Evolutionary conservation across 2,329 filamentous ascomycete genomes (phyloP).

Genomic region (Xylaria sp.): DNA sequence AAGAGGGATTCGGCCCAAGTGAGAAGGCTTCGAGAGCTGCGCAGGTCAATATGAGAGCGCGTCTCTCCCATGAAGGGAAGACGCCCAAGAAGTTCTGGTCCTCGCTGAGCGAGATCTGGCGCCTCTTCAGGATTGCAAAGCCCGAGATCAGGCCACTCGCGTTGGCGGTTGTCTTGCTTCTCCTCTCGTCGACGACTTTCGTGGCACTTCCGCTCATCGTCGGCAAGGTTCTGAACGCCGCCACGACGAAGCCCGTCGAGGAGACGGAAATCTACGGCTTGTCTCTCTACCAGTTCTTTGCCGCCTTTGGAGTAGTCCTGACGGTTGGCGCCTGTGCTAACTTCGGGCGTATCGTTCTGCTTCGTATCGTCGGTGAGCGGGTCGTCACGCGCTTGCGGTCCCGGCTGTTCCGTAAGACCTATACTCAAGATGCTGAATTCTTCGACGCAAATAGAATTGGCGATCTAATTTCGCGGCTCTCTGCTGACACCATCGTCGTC

Average conservation of each 20-base stretch:
- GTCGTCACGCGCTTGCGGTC: conserved; percentile 90
- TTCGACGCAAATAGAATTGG: conserved; percentile 97
- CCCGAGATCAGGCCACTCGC: conserved; percentile 80
- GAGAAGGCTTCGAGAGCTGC: conserved; percentile 86
- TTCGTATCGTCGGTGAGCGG: conserved; percentile 91
- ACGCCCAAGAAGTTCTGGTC: conserved; percentile 57
- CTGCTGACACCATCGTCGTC: conserved; percentile 96
- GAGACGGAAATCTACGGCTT: conserved; percentile 79
- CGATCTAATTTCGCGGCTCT: conserved; percentile 91
- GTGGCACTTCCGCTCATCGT: conserved; percentile 98
- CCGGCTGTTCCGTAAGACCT: conserved; percentile 87
- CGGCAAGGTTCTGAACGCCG: conserved; percentile 87
- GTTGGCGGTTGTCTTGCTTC: conserved; percentile 79
- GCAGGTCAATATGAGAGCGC: conserved; percentile 86
- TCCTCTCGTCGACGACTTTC: conserved; percentile 88
- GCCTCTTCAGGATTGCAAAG: conserved; percentile 84
- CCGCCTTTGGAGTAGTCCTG: conserved; percentile 74
- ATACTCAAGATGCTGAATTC: conserved; percentile 97
- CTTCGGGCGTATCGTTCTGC: conserved; percentile 89
- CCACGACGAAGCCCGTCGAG: conserved; percentile 71
- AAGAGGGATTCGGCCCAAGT: conserved; percentile 68
- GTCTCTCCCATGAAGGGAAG: conserved; percentile 81
- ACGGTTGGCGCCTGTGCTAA: conserved; percentile 86
- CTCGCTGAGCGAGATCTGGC: conserved; percentile 76
- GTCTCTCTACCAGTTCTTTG: conserved; percentile 85